Evolutionary conservation across 805 yeast genomes (phyloP), one percentile per base, ranked within the genome.

Genomic region (Cyberlindnera saturnus): DNA sequence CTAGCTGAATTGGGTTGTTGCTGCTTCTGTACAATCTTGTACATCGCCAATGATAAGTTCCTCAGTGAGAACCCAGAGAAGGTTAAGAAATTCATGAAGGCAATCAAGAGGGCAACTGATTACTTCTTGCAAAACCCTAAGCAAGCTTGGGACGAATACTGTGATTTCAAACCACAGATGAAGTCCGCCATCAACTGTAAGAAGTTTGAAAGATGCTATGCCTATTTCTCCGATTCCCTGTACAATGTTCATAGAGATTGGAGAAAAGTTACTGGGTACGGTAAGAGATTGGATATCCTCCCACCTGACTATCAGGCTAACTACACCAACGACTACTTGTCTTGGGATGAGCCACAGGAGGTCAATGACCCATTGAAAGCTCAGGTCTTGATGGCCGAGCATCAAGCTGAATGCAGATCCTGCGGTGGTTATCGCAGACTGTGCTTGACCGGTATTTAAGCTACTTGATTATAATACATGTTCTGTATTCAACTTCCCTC

Each of bases 181-280:
- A 33, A 33, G 36, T 16, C 36, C 6, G 14, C 23, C 20, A 33
- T 33, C 19, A 33, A 33, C 36, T 7, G 19, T 20, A 33, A 33
- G 36, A 33, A 33, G 36, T 33, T 33, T 33, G 36, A 33, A 17
- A 33, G 36, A 33, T 33, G 36, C 19, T 33, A 15, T n/a, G 36
- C 36, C 19, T 33, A 33, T 18, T 33, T 33, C 36, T 33, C 36
- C 36, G 36, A 33, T 13, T 33, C 36, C 17, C 11, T 33, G 18
- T 33, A 15, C 36, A 33, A 33, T 20, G 36, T 33, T 10, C 36
- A 33, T 18, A 33, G 36, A 17, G 36, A 33, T 10, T 33, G 36
- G 36, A 33, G 26, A 33, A 33, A 33, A 11, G 36, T 33, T 18
- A 33, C 36, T 16, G 36, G 20, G 15, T 33, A 33, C 20, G 36